A percentile compares a stretch with the other conserved stretches of the same genome.
These are phyloP conservation scores for Amanita molliuscula DNA, from an alignment of 768 basidiomycete genomes.

Conservation along the genomic window DNA sequence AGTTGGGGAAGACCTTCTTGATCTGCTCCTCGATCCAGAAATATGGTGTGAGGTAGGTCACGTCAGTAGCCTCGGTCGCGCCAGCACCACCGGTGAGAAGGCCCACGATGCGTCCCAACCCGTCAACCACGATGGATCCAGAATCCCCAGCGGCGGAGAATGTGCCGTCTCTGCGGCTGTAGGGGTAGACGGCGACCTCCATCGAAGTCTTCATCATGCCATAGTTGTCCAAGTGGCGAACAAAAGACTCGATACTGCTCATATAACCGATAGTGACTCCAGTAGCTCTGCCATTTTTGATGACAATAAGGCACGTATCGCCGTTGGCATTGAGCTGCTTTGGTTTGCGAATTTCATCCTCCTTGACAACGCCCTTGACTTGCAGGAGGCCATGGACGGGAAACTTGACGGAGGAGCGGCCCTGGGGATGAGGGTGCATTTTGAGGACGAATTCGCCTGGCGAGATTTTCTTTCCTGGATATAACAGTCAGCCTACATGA, in stretches of 20 bases:
- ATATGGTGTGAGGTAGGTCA: no score
- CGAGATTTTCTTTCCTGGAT: conserved; percentile 19
- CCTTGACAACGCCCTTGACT: conserved; percentile 15
- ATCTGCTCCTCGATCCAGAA: no score
- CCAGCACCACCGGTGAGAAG: background rate
- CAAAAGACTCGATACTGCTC: conserved; percentile 23
- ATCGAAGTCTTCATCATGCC: conserved; percentile 9
- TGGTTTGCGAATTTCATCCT: conserved; percentile 19
- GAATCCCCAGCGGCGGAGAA: conserved; percentile 31
- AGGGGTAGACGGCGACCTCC: conserved; percentile 27
- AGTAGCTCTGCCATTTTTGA: conserved; percentile 25
- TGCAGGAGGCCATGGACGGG: conserved; percentile 20
- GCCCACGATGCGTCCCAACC: conserved; percentile 14
- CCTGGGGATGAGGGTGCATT: conserved; percentile 14
- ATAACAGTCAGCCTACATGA: no score
- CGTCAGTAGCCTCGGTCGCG: no score
- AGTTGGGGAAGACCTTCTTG: no score
- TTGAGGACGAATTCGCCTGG: conserved; percentile 12
- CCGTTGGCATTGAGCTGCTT: conserved; percentile 19
- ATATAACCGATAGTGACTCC: conserved; percentile 26
- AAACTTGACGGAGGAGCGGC: conserved; percentile 14
- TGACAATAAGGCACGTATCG: conserved; percentile 20
- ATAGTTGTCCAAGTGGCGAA: conserved; percentile 10
- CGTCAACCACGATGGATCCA: conserved; percentile 26
- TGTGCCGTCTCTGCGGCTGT: conserved; percentile 15